These are phyloP conservation scores for Rhinocladiella mackenziei DNA, from an alignment of 2,329 filamentous ascomycete species.

Conservation along the genomic window DNA sequence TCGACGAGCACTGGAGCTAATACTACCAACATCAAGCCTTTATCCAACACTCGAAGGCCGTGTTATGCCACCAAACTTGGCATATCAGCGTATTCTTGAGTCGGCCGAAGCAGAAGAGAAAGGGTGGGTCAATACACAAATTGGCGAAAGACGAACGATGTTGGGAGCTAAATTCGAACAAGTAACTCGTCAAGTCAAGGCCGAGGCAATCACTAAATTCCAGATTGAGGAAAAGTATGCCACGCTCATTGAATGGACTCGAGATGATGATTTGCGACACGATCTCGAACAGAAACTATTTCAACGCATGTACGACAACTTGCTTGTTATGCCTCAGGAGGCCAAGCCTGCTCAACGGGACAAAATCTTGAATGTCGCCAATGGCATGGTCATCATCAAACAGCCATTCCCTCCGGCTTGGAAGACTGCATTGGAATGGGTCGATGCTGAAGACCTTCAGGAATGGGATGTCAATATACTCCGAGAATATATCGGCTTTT, in stretches of 20 bases:
- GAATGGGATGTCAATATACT: slow-evolving; percentile 76
- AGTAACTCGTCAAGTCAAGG: slow-evolving; percentile 81
- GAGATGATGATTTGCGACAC: slow-evolving; percentile 77
- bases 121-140: slow-evolving; percentile 81
- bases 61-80: slow-evolving; percentile 71
- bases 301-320: slow-evolving; percentile 71
- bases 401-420: slow-evolving; percentile 86
- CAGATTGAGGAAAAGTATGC: slow-evolving; percentile 75
- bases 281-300: slow-evolving; percentile 88
- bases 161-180: slow-evolving; percentile 78
- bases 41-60: slow-evolving; percentile 81
- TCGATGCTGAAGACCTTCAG: slow-evolving; percentile 68
- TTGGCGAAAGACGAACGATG: slow-evolving; percentile 81
- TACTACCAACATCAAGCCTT: slow-evolving; percentile 74
- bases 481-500: slow-evolving; percentile 74
- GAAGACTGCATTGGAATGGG: slow-evolving; percentile 87
- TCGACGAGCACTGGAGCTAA: slow-evolving; percentile 68
- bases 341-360: slow-evolving; percentile 67
- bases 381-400: slow-evolving; percentile 94
- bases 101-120: slow-evolving; percentile 83
- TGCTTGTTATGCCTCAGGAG: slow-evolving; percentile 64
- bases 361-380: slow-evolving; percentile 70
- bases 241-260: slow-evolving; percentile 83
- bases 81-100: slow-evolving; percentile 76
- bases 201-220: slow-evolving; percentile 73